These are phyloP conservation scores for Tetradesmus lagerheimii DNA, from an alignment of 139 green algal genomes.

Conservation along the genomic window DNA sequence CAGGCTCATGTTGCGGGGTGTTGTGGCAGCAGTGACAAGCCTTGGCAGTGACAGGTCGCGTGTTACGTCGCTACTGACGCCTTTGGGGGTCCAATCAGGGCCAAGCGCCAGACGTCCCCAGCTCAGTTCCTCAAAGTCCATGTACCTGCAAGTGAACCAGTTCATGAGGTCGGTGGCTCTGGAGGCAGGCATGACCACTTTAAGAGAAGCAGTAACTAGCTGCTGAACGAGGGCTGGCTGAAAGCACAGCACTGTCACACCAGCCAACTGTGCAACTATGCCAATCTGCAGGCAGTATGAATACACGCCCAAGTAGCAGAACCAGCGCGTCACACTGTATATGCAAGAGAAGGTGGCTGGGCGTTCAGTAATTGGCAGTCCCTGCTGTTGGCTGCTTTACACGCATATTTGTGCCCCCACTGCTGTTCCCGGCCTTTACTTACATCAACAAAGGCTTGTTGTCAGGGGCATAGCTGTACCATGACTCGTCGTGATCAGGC, in stretches of 20 bases:
- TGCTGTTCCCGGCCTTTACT: background rate
- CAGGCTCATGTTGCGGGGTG: conserved; percentile 4
- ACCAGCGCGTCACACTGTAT: too few species aligned
- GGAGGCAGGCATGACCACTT: too few species aligned
- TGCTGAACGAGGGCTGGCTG: too few species aligned
- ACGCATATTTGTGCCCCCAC: background rate
- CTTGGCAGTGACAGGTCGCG: conserved; percentile 26
- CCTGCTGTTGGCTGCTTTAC: too few species aligned
- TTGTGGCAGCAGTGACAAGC: background rate
- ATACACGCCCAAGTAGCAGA: too few species aligned
- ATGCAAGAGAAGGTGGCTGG: too few species aligned
- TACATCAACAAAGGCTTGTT: background rate
- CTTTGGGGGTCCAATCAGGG: conserved; percentile 7
- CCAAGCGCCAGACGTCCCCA: conserved; percentile 51
- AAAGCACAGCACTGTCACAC: too few species aligned
- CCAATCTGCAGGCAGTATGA: too few species aligned
- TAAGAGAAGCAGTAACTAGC: too few species aligned
- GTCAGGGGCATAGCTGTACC: background rate
- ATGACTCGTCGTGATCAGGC: background rate
- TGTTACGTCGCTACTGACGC: background rate
- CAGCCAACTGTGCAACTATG: too few species aligned
- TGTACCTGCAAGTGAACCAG: background rate
- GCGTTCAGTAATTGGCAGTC: too few species aligned
- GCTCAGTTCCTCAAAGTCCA: conserved; percentile 36
- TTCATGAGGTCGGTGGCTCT: too few species aligned